Base-by-base conservation (phyloP, 257 asterid genomes). In the Striga asiatica region DNA sequence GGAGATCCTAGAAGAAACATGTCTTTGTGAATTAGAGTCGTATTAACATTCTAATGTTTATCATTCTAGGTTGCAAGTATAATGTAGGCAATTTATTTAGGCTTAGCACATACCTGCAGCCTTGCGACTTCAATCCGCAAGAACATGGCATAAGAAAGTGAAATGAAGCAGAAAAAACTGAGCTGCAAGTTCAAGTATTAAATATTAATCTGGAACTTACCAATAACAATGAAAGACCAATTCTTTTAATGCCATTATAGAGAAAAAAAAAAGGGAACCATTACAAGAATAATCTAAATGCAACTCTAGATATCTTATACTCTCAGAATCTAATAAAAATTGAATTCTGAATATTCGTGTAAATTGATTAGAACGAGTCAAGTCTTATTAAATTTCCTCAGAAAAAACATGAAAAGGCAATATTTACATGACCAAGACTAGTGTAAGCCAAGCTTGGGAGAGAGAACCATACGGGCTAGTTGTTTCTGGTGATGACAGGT, bases 51-150 rank as follows among this genome's bases (percentile, higher is more conserved):
- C 60, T 29, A 14, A n/a, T n/a, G n/a, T n/a, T n/a, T n/a, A n/a
- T n/a, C n/a, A n/a, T n/a, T n/a, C n/a, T n/a, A n/a, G n/a, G n/a
- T n/a, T n/a, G n/a, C 9, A 24, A 64, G 64, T 43, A 60, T 41
- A 66, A 53, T 60, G 22, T 62, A 32, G 20, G 23, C 46, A 60
- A 51, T 65, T 53, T 20, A 54, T 17, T 19, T 13, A 64, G 56
- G 54, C 48, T n/a, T 64, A n/a, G 42, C 10, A 52, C n/a, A 53
- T 79, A 89, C 98, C 96, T 83, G 78, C 69, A 89, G 95, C 64
- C 76, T 74, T 8, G 71, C 28, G 52, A 86, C 78, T 76, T 74
- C 78, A 54, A 50, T 74, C 47, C 80, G 71, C 88, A 83, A 61
- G 70, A 67, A 61, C 59, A 75, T 56, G 17, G 79, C 69, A 47